Evolutionary conservation across 768 basidiomycete genomes (phyloP).

Genomic region (Hygrophoropsis aurantiaca): DNA sequence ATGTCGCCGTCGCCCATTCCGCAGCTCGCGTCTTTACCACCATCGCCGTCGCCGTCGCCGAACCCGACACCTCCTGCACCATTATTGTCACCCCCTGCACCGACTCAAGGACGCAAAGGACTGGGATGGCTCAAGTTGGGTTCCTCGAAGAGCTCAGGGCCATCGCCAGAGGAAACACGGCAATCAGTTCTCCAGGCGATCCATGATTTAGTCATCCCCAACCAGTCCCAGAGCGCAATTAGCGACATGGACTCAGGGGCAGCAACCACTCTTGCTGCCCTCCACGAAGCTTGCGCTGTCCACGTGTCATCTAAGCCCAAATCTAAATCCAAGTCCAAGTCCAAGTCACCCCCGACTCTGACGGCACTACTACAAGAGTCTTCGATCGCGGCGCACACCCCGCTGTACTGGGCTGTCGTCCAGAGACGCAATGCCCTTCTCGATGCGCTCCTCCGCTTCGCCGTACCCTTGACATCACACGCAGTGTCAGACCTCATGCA

Average conservation of each 20-base stretch:
- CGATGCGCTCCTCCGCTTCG: conserved; percentile 51
- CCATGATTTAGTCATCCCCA: conserved; percentile 45
- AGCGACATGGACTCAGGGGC: conserved; percentile 24
- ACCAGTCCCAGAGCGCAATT: conserved; percentile 19
- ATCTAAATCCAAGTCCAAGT: conserved; percentile 38
- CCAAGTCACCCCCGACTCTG: no score
- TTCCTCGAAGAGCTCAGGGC: conserved; percentile 24
- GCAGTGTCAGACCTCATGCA: conserved; percentile 63
- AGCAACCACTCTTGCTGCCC: conserved; percentile 53
- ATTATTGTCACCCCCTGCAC: no score
- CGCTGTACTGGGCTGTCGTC: conserved; percentile 31
- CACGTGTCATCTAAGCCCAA: no score
- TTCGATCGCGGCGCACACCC: conserved; percentile 21
- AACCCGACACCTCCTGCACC: no score
- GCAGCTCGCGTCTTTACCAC: no score
- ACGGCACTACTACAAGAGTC: conserved; percentile 31
- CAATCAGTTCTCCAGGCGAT: conserved; percentile 52
- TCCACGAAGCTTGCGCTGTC: conserved; percentile 55
- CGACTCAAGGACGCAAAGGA: no score
- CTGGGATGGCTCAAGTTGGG: conserved; percentile 25
- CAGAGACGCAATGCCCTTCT: conserved; percentile 39
- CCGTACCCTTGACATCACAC: conserved; percentile 37
- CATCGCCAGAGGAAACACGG: conserved; percentile 47
- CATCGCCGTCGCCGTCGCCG: no score
- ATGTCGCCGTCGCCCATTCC: no score